Evolutionary conservation across 1,139 yeast genomes (phyloP).

Genomic region (Suhomyces yuchorum): DNA sequence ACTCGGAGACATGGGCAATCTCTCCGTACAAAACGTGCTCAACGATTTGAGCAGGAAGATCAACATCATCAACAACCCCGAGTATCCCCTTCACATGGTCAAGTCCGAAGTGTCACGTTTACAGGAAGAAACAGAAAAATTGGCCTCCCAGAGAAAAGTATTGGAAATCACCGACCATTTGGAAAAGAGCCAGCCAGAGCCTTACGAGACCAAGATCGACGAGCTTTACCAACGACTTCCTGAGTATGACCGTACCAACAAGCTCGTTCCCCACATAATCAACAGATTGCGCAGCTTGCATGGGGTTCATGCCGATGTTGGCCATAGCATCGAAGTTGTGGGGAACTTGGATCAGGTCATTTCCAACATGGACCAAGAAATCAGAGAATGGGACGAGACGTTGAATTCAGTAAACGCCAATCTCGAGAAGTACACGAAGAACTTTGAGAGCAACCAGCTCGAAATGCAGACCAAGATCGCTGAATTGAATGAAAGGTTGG

Average conservation of each 20-base stretch:
- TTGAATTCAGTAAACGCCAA: slow-evolving; percentile 40
- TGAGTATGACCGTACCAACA: slow-evolving; percentile 35
- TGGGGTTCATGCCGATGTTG: slow-evolving; percentile 45
- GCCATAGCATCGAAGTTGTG: slow-evolving; percentile 30
- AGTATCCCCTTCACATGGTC: slow-evolving; percentile 28
- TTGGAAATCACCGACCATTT: slow-evolving; percentile 20
- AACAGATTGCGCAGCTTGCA: slow-evolving; percentile 48
- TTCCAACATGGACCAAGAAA: slow-evolving; percentile 36
- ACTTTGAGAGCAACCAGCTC: slow-evolving; percentile 15
- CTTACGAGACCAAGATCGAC: slow-evolving; percentile 32
- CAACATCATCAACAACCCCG: slow-evolving; percentile 41
- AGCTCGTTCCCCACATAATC: slow-evolving; percentile 43
- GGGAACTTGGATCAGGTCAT: slow-evolving; percentile 38
- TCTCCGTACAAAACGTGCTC: slow-evolving; percentile 28
- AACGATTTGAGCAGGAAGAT: slow-evolving; percentile 41
- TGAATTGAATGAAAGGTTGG: slow-evolving; percentile 4
- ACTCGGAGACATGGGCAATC: slow-evolving; percentile 21
- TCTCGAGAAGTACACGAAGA: slow-evolving; percentile 26
- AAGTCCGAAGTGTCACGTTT: slow-evolving; percentile 22
- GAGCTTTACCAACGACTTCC: slow-evolving; percentile 41
- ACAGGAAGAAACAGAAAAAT: slow-evolving; percentile 24
- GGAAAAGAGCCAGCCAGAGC: not conserved
- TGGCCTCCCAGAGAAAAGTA: slow-evolving; percentile 19
- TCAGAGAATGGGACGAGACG: slow-evolving; percentile 43
- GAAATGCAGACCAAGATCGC: slow-evolving; percentile 14